phyloP scores from a whole-genome alignment of 139 green algal genomes.

The Tetradesmus lagerheimii region DNA sequence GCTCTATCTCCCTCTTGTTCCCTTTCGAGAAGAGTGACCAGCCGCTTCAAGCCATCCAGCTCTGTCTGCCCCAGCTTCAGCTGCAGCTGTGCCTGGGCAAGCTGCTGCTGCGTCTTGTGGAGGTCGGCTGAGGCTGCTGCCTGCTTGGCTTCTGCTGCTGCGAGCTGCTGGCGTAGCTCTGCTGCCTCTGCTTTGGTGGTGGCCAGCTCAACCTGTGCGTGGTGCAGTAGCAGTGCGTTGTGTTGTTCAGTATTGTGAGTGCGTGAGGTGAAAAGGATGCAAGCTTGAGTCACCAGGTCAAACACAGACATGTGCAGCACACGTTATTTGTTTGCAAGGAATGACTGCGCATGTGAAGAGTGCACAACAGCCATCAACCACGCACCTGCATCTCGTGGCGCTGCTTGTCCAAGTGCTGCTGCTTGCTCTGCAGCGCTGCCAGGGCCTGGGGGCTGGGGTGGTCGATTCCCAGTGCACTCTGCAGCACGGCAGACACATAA shows the following conservation, averaged over 20 bases:
- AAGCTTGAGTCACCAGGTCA: background rate
- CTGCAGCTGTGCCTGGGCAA: slow-evolving; percentile 33
- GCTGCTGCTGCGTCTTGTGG: background rate
- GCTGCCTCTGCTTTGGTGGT: background rate
- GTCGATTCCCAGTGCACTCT: slow-evolving; percentile 26
- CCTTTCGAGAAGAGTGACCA: slow-evolving; percentile 1
- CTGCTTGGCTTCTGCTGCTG: background rate
- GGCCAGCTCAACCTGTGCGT: background rate
- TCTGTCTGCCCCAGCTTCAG: slow-evolving; percentile 50
- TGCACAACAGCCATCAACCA: background rate
- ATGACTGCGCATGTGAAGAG: background rate
- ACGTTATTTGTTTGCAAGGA: too few relatives aligned
- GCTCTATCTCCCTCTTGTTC: slow-evolving; percentile 14
- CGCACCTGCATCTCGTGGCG: background rate
- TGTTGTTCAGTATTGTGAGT: background rate
- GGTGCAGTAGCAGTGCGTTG: background rate
- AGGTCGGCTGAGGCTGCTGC: background rate
- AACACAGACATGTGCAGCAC: background rate
- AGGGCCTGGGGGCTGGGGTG: slow-evolving; percentile 41
- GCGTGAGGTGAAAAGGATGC: background rate
- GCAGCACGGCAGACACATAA: background rate
- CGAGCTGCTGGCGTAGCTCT: background rate
- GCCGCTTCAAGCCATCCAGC: slow-evolving; percentile 45
- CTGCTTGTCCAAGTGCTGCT: slow-evolving; percentile 7
- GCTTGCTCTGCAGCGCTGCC: slow-evolving; percentile 16